A percentile compares a stretch with the other conserved stretches of the same genome.
phyloP scores from a whole-genome alignment of 1,284 basidiomycete genomes.

The Paramarasmius palmivorus region DNA sequence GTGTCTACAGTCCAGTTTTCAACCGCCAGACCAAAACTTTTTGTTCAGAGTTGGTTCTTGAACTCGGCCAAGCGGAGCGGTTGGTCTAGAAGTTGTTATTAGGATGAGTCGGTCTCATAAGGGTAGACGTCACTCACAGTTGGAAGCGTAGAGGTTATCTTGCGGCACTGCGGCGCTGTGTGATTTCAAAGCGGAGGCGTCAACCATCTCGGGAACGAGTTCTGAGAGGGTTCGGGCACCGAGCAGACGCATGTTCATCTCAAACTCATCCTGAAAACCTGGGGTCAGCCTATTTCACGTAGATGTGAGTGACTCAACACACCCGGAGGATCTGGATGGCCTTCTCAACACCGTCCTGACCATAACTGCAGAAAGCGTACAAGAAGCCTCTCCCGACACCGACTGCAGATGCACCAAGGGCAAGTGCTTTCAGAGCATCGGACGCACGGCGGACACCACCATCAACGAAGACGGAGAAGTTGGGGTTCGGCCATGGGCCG shows the following conservation, averaged over 20 bases:
- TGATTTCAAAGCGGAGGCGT: constrained; percentile 66
- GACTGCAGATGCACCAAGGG: constrained; percentile 88
- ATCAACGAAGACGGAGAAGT: constrained; percentile 90
- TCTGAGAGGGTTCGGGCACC: constrained; percentile 76
- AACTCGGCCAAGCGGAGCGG: not conserved
- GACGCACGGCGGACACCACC: constrained; percentile 91
- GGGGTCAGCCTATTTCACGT: not conserved
- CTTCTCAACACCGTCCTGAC: constrained; percentile 77
- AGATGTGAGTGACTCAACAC: constrained; percentile 21
- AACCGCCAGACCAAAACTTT: not conserved
- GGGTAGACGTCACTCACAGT: not conserved
- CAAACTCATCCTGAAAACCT: constrained; percentile 78
- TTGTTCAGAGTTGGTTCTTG: not conserved
- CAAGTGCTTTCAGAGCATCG: constrained; percentile 92
- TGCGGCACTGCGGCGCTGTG: constrained; percentile 23
- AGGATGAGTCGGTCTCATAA: not conserved
- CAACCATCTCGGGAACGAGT: constrained; percentile 84
- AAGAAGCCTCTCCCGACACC: constrained; percentile 84
- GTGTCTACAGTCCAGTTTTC: too few species aligned
- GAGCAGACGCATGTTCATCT: constrained; percentile 84
- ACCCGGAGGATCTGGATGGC: constrained; percentile 80
- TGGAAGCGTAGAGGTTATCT: not conserved
- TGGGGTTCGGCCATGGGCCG: constrained; percentile 58
- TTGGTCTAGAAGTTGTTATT: not conserved
- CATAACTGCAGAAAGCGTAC: constrained; percentile 90